Evolutionary conservation across 371 early-diverging fungal species (phyloP).

Genomic region (Dichotomocladium elegans): DNA sequence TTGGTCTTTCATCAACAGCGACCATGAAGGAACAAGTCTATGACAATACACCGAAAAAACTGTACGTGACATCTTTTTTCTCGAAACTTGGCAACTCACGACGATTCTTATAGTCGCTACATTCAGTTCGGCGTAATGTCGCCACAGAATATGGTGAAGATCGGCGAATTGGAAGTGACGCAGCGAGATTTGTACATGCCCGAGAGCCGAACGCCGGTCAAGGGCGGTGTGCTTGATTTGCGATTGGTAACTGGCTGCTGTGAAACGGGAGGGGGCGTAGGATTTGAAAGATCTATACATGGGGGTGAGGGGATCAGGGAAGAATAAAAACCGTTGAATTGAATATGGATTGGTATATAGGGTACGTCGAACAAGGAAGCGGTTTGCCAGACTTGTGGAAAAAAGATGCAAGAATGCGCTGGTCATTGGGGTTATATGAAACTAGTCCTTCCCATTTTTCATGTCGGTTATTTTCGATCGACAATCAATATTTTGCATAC

Average conservation of each 20-base stretch:
- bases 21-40: slow-evolving; percentile 77
- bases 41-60: slow-evolving; percentile 76
- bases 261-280: too few species aligned
- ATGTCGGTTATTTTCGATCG: slow-evolving; percentile 95
- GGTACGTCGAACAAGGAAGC: slow-evolving; percentile 86
- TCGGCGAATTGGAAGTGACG: slow-evolving; percentile 86
- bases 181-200: slow-evolving; percentile 91
- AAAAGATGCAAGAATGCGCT: slow-evolving; percentile 88
- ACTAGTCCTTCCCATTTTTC: slow-evolving; percentile 96
- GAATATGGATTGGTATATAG: slow-evolving; percentile 34
- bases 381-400: slow-evolving; percentile 92
- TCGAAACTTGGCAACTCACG: neutral
- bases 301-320: too few species aligned
- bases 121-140: slow-evolving; percentile 91
- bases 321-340: too few species aligned
- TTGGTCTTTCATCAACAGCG: too few species aligned
- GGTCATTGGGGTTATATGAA: slow-evolving; percentile 99
- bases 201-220: slow-evolving; percentile 74
- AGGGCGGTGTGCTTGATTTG: slow-evolving; percentile 88
- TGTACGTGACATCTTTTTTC: slow-evolving; percentile 46
- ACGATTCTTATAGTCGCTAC: slow-evolving; percentile 55
- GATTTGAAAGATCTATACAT: too few species aligned
- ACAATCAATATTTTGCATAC: slow-evolving; percentile 89
- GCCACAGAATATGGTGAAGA: slow-evolving; percentile 76
- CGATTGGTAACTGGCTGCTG: slow-evolving; percentile 71